phyloP scores from a whole-genome alignment of 768 basidiomycete species.

The Hericium alpestre region DNA sequence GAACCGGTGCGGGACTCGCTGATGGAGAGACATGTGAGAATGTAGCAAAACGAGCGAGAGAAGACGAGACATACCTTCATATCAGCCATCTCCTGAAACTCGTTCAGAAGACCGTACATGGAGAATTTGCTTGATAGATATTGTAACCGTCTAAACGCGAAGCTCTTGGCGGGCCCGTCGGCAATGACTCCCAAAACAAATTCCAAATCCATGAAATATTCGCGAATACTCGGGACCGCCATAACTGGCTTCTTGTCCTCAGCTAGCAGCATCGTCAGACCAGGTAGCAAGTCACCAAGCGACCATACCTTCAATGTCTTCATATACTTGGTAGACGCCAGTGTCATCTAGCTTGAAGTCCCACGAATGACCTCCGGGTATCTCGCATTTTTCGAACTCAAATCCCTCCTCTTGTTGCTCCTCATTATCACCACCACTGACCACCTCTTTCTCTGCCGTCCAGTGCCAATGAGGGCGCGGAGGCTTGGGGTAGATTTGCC shows the following conservation, averaged over 20 bases:
- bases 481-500: slow-evolving; percentile 87
- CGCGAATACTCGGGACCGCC: slow-evolving; percentile 74
- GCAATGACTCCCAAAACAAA: slow-evolving; percentile 83
- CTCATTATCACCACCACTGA: slow-evolving; percentile 25
- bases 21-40: too few species aligned
- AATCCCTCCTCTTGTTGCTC: slow-evolving; percentile 39
- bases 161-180: slow-evolving; percentile 92
- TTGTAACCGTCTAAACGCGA: slow-evolving; percentile 84
- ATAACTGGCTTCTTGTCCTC: slow-evolving; percentile 48
- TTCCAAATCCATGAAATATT: slow-evolving; percentile 95
- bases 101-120: slow-evolving; percentile 86
- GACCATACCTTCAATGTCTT: slow-evolving; percentile 24
- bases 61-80: slow-evolving; percentile 75
- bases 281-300: not conserved
- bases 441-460: slow-evolving; percentile 38
- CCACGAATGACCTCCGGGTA: slow-evolving; percentile 54
- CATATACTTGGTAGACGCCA: slow-evolving; percentile 86
- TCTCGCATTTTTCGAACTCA: slow-evolving; percentile 56
- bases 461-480: slow-evolving; percentile 97
- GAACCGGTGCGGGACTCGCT: slow-evolving; percentile 79
- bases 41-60: not conserved
- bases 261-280: slow-evolving; percentile 7
- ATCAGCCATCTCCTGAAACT: slow-evolving; percentile 86
- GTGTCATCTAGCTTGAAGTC: slow-evolving; percentile 69
- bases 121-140: slow-evolving; percentile 91